phyloP scores from a whole-genome alignment of 2,329 filamentous ascomycete species.

The Thelonectria olida region DNA sequence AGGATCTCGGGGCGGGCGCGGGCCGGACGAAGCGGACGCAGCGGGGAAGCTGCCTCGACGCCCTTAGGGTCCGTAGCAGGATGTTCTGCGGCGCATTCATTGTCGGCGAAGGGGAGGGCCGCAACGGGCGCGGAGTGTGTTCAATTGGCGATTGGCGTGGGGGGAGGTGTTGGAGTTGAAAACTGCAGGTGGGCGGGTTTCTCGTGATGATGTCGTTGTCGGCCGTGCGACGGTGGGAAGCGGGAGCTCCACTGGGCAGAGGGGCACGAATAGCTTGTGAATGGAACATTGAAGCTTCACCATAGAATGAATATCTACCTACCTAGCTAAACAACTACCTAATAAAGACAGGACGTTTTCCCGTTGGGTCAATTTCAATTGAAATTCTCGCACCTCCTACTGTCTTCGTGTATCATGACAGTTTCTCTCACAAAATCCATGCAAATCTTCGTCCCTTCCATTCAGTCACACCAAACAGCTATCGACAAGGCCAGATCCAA shows the following conservation, averaged over 20 bases:
- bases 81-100: constrained; percentile 43
- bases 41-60: constrained; percentile 19
- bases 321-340: too few relatives aligned
- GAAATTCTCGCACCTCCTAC: too few relatives aligned
- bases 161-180: background rate
- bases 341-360: too few relatives aligned
- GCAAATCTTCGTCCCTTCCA: background rate
- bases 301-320: too few relatives aligned
- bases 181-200: too few relatives aligned
- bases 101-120: constrained; percentile 9
- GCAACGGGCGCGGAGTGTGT: background rate
- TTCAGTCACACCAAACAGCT: too few relatives aligned
- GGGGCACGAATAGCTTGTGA: too few relatives aligned
- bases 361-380: too few relatives aligned
- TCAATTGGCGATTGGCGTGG: constrained; percentile 10
- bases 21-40: constrained; percentile 20
- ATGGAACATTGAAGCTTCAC: too few relatives aligned
- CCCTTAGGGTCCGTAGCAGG: constrained; percentile 40
- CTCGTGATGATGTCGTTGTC: background rate
- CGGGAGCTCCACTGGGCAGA: background rate
- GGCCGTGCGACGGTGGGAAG: background rate
- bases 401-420: too few relatives aligned
- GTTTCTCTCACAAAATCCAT: too few relatives aligned
- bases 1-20: constrained; percentile 23
- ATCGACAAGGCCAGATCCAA: too few relatives aligned